phyloP scores from a whole-genome alignment of 1,284 basidiomycete genomes.

The Ustilago crameri region DNA sequence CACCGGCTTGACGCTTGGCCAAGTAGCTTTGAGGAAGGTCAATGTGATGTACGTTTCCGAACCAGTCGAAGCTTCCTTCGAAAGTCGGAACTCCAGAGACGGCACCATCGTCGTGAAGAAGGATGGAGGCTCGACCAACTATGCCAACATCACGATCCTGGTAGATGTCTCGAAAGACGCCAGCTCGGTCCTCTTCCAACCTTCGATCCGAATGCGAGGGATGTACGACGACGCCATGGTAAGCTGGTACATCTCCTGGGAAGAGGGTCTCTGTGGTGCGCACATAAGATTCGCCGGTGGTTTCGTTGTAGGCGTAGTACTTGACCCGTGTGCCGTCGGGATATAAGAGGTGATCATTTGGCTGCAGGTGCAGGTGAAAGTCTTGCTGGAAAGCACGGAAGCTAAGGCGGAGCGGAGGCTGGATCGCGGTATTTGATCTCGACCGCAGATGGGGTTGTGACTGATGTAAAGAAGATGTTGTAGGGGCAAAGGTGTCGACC shows the following conservation, averaged over 20 bases:
- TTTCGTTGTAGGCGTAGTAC: constrained; percentile 41
- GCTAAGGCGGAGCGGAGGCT: constrained; percentile 49
- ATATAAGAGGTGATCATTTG: constrained; percentile 56
- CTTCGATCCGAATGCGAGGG: constrained; percentile 35
- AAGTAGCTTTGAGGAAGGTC: constrained; percentile 42
- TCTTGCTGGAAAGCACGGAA: constrained; percentile 58
- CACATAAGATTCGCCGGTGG: constrained; percentile 34
- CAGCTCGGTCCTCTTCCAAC: constrained; percentile 51
- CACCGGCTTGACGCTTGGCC: constrained; percentile 29
- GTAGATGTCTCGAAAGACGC: constrained; percentile 48
- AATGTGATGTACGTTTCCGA: constrained; percentile 57
- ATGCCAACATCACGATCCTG: constrained; percentile 44
- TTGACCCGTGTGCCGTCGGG: constrained; percentile 55
- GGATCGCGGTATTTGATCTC: constrained; percentile 1
- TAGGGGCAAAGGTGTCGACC: constrained; percentile 15
- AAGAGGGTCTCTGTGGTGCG: constrained; percentile 31
- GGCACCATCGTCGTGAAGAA: constrained; percentile 57
- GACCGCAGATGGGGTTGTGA: constrained; percentile 7
- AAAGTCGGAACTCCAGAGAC: constrained; percentile 45
- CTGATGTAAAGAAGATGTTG: constrained; percentile 1
- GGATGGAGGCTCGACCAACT: constrained; percentile 56
- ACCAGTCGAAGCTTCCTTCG: constrained; percentile 60
- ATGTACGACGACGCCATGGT: constrained; percentile 61
- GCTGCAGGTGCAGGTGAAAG: constrained; percentile 57
- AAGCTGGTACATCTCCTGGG: constrained; percentile 56